Evolutionary conservation across 257 asterid genomes (phyloP).

Genomic region (Capsicum rhomboideum): DNA sequence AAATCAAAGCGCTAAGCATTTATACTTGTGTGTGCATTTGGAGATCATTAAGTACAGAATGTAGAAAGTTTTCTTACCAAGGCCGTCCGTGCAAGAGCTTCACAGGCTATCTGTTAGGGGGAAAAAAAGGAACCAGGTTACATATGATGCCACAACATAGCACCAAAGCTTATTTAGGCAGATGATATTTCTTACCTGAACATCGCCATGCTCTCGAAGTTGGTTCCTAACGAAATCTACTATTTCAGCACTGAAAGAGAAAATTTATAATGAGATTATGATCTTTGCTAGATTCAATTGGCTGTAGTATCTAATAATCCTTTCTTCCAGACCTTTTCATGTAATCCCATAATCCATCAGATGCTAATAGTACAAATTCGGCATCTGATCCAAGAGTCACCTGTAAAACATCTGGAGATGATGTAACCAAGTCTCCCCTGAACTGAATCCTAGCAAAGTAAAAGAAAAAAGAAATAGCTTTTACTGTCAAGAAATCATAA

Average conservation of each 20-base stretch:
- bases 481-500: neutral
- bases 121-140: neutral
- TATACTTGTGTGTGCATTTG: neutral
- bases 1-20: neutral
- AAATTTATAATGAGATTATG: neutral
- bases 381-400: conserved; percentile 60
- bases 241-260: conserved; percentile 56
- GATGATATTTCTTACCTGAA: conserved; percentile 41
- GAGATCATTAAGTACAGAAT: neutral
- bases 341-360: conserved; percentile 99
- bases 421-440: conserved; percentile 66
- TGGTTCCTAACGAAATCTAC: conserved; percentile 64
- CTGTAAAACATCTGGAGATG: conserved; percentile 76
- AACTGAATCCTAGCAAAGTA: conserved; percentile 48
- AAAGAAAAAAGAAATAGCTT: neutral
- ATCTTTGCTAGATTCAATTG: neutral
- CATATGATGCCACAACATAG: neutral
- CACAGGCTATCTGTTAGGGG: conserved; percentile 70
- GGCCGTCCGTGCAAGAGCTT: conserved; percentile 76
- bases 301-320: neutral
- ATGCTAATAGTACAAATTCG: conserved; percentile 72
- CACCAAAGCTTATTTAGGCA: neutral
- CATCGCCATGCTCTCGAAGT: conserved; percentile 75
- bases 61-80: conserved; percentile 41
- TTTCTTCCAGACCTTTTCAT: conserved; percentile 39